These are phyloP conservation scores for Tritrichomonas foetus DNA, from an alignment of 208 protist species.

Conservation along the genomic window DNA sequence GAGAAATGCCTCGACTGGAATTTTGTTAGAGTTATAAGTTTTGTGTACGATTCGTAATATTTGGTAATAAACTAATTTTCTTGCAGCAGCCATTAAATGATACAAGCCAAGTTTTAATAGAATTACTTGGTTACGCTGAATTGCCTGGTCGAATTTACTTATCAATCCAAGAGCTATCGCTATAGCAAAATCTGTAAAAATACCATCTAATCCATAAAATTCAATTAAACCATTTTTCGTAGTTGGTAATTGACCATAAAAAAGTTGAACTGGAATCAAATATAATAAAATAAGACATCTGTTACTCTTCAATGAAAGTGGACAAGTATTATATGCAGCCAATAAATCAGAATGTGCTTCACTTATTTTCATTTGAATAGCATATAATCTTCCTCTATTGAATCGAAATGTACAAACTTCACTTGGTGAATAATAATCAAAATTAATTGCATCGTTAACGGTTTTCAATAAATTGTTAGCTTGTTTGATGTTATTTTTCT, in stretches of 20 bases:
- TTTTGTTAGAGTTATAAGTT: not conserved
- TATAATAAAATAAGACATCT: not conserved
- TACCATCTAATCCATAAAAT: not conserved
- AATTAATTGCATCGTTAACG: not conserved
- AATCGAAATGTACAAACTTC: not conserved
- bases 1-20: not conserved
- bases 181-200: not conserved
- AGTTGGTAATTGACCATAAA: not conserved
- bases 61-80: conserved; percentile 17
- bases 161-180: not conserved
- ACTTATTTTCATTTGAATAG: not conserved
- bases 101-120: conserved; percentile 1
- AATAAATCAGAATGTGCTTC: not conserved
- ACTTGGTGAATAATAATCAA: not conserved
- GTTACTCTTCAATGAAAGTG: not conserved
- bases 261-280: conserved; percentile 15
- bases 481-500: not conserved
- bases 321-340: not conserved
- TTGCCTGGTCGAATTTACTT: not conserved
- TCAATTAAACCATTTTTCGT: not conserved
- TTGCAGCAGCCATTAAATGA: not conserved
- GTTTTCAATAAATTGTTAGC: not conserved
- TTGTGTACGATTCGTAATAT: not conserved
- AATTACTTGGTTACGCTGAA: not conserved
- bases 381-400: not conserved